Percentiles rank a stretch among this genome's conserved stretches.
These are phyloP conservation scores for Ceratobasidium sp. DNA, from an alignment of 1,284 basidiomycete species.

Conservation along the genomic window DNA sequence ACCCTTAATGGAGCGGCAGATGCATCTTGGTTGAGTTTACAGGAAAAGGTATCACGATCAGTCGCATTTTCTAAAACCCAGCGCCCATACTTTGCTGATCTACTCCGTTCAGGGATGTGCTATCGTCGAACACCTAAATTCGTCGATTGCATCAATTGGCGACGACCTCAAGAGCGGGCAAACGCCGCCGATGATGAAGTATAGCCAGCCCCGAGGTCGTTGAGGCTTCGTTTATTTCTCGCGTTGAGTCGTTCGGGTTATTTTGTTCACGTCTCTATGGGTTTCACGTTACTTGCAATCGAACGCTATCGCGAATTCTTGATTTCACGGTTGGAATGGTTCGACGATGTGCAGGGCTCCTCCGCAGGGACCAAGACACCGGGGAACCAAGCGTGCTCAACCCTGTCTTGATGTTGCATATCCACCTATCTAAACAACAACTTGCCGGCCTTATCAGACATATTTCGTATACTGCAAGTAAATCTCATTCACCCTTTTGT, in stretches of 20 bases:
- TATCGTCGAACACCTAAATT: slow-evolving; percentile 30
- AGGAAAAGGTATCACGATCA: slow-evolving; percentile 25
- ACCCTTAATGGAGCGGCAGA: slow-evolving; percentile 36
- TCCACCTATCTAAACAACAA: background rate
- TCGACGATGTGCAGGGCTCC: background rate
- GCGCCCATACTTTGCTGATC: background rate
- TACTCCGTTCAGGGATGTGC: slow-evolving; percentile 19
- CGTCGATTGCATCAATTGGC: slow-evolving; percentile 35
- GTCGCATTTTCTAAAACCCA: background rate
- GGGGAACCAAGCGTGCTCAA: background rate
- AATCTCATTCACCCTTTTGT: background rate
- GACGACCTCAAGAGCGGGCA: slow-evolving; percentile 35
- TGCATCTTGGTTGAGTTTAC: slow-evolving; percentile 36
- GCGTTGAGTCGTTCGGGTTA: background rate
- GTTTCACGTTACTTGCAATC: slow-evolving; percentile 11
- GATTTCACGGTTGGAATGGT: slow-evolving; percentile 12
- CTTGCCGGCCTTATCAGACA: background rate
- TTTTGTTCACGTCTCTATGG: background rate
- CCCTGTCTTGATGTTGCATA: background rate
- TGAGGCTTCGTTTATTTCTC: background rate
- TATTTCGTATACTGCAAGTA: background rate
- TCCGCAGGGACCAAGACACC: background rate
- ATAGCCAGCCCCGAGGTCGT: slow-evolving; percentile 17
- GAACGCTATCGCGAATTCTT: background rate
- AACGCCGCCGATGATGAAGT: slow-evolving; percentile 40